Percentiles rank a stretch among this genome's conserved stretches.
Evolutionary conservation across 352 stramenopile genomes (phyloP).

Genomic region (Phytophthora hybrid): DNA sequence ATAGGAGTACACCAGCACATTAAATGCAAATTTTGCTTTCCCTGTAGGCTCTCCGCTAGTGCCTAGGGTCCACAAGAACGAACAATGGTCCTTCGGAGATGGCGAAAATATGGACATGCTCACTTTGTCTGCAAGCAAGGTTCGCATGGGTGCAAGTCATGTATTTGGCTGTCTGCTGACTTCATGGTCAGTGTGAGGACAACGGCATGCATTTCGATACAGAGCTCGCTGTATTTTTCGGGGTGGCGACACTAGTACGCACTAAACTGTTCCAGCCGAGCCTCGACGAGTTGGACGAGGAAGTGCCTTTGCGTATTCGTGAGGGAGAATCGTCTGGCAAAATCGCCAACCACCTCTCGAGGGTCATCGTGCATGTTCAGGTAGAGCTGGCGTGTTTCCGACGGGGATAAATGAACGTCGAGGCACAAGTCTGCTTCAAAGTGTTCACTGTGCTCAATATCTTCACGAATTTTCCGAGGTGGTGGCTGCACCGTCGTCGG

Average conservation of each 20-base stretch:
- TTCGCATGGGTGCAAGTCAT: not conserved
- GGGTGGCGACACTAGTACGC: slow-evolving; percentile 29
- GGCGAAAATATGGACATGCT: too few relatives aligned
- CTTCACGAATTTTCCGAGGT: not conserved
- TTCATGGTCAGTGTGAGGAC: not conserved
- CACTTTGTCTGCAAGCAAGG: too few relatives aligned
- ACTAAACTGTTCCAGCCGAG: slow-evolving; percentile 59
- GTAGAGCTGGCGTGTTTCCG: slow-evolving; percentile 47
- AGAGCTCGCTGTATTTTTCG: not conserved
- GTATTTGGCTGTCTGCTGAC: not conserved
- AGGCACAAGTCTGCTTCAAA: slow-evolving; percentile 39
- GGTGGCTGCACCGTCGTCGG: not conserved
- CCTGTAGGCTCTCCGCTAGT: not conserved
- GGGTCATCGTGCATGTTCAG: slow-evolving; percentile 47
- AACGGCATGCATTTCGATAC: too few relatives aligned
- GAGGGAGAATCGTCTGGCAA: slow-evolving; percentile 42
- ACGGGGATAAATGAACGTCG: slow-evolving; percentile 53
- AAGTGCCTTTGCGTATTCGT: slow-evolving; percentile 36
- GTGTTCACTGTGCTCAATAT: not conserved
- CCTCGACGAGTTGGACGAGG: slow-evolving; percentile 40
- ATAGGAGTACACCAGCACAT: too few relatives aligned
- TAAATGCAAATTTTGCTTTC: not conserved
- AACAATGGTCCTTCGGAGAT: too few relatives aligned
- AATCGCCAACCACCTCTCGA: slow-evolving; percentile 31
- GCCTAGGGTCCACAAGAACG: not conserved